Percentiles rank a stretch among this genome's conserved stretches.
Conservation (phyloP, 2,329 filamentous ascomycete genomes). For the Ceratocystis smalleyi region DNA sequence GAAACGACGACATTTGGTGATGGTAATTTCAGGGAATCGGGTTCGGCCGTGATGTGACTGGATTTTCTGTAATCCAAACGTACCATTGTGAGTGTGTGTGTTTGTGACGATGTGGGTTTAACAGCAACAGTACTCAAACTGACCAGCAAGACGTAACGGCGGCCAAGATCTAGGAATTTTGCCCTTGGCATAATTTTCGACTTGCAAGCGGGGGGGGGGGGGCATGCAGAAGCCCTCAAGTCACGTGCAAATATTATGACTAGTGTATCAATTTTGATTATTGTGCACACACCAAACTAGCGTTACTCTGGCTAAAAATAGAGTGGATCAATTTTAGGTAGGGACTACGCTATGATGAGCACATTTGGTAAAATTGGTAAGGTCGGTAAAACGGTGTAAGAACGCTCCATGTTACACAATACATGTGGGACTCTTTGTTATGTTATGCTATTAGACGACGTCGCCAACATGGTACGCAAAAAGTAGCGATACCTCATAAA, state of each 20-base stretch:
- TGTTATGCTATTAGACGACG: not conserved
- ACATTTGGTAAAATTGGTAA: not conserved
- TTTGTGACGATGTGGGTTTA: slow-evolving; percentile 15
- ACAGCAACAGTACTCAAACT: slow-evolving; percentile 14
- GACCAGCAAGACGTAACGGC: slow-evolving; percentile 10
- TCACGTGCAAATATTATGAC: slow-evolving; percentile 1
- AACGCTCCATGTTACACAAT: not conserved
- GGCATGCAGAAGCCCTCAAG: slow-evolving; percentile 6
- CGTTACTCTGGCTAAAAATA: not conserved
- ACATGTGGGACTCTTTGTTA: not conserved
- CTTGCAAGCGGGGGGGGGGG: not conserved
- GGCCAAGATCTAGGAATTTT: slow-evolving; percentile 8
- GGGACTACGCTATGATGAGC: not conserved
- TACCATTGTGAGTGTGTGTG: slow-evolving; percentile 15
- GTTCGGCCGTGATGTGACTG: not conserved
- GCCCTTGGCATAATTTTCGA: slow-evolving; percentile 11
- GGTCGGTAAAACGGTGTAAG: not conserved
- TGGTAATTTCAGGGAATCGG: not conserved
- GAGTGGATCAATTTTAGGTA: not conserved
- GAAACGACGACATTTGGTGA: not conserved
- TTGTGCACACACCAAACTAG: slow-evolving; percentile 9
- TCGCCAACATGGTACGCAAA: not conserved
- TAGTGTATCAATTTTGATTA: not conserved
- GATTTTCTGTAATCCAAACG: slow-evolving; percentile 1
- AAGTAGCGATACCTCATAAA: not conserved